phyloP scores from a whole-genome alignment of 805 yeast genomes.

The Pichia kluyveri region DNA sequence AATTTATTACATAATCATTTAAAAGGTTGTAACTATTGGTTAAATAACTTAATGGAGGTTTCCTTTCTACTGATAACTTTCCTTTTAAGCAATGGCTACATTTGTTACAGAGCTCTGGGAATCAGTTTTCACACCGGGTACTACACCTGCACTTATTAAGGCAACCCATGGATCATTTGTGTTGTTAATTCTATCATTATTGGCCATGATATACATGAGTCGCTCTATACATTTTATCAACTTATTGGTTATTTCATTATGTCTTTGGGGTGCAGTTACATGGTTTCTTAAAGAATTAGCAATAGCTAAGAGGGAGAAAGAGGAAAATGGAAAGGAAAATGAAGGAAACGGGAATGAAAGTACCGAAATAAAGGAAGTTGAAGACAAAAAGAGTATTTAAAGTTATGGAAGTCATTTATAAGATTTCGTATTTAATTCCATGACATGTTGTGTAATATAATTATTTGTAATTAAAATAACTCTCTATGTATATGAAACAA shows the following conservation, averaged over 20 bases:
- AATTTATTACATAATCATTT: too few species aligned
- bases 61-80: too few species aligned
- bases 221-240: constrained; percentile 60
- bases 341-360: constrained; percentile 29
- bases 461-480: too few species aligned
- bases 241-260: constrained; percentile 31
- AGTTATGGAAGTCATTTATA: too few species aligned
- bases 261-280: constrained; percentile 70
- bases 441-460: too few species aligned
- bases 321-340: constrained; percentile 33
- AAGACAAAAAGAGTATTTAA: not conserved
- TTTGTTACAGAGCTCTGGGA: constrained; percentile 74
- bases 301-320: constrained; percentile 25
- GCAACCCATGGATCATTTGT: constrained; percentile 85
- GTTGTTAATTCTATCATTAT: constrained; percentile 48
- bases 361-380: constrained; percentile 27
- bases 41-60: too few species aligned
- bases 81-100: not conserved
- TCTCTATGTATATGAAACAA: too few species aligned
- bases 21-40: too few species aligned
- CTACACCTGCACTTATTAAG: constrained; percentile 76
- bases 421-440: too few species aligned
- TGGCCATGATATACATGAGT: constrained; percentile 49
- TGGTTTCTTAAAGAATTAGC: constrained; percentile 79
- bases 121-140: constrained; percentile 86